Conservation (phyloP, 2,329 filamentous ascomycete species). For the Aspergillus fumigatiaffinis region DNA sequence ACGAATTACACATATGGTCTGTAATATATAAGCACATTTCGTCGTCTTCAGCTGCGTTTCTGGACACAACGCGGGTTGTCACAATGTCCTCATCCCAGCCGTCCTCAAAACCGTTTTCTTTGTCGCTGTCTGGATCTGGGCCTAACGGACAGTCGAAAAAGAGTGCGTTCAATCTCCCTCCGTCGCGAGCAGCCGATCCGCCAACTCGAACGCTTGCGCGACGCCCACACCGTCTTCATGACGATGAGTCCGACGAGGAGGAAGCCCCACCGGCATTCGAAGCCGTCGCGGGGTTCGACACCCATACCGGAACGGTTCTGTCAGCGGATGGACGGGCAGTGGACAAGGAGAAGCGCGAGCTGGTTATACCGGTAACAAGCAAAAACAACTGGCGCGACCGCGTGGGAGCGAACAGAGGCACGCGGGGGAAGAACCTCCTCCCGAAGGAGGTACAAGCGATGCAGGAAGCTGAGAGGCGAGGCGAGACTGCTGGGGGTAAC, state of each 20-base stretch:
- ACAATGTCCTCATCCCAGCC: constrained; percentile 15
- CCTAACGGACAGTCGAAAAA: constrained; percentile 30
- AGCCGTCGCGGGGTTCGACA: constrained; percentile 54
- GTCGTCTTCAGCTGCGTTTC: not conserved
- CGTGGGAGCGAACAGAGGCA: constrained; percentile 49
- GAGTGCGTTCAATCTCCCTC: constrained; percentile 29
- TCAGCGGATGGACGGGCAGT: constrained; percentile 32
- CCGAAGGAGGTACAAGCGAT: constrained; percentile 53
- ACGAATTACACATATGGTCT: not conserved
- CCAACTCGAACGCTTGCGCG: constrained; percentile 22
- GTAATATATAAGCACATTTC: not conserved
- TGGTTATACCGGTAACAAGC: constrained; percentile 75
- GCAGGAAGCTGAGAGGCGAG: constrained; percentile 39
- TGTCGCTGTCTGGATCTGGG: constrained; percentile 32
- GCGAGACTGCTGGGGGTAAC: constrained; percentile 26
- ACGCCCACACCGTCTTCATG: constrained; percentile 28
- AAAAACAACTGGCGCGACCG: constrained; percentile 69
- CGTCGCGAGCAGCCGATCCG: constrained; percentile 12
- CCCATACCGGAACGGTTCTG: constrained; percentile 37
- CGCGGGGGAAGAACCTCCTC: constrained; percentile 56
- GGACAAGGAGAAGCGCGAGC: constrained; percentile 52
- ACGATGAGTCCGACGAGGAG: constrained; percentile 55
- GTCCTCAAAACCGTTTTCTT: constrained; percentile 34
- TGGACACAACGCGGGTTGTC: not conserved
- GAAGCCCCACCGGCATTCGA: constrained; percentile 39